These are phyloP conservation scores for Microcyclospora pomicola DNA, from an alignment of 2,329 filamentous ascomycete species.

Conservation along the genomic window DNA sequence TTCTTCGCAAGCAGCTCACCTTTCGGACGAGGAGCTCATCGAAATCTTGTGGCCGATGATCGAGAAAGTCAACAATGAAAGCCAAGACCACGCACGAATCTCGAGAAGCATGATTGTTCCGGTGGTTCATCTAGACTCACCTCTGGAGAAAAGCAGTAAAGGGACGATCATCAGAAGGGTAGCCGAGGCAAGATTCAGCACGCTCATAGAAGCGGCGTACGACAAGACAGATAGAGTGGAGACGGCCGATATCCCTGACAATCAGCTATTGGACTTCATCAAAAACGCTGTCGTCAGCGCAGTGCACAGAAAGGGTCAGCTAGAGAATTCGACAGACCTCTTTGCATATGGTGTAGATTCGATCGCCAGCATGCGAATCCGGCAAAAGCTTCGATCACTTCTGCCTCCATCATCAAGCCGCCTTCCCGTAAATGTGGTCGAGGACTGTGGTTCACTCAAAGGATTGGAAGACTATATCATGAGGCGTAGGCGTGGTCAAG, in stretches of 20 bases:
- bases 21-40: constrained; percentile 27
- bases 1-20: constrained; percentile 13
- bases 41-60: constrained; percentile 31
- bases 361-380: constrained; percentile 41
- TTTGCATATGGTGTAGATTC: constrained; percentile 49
- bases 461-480: constrained; percentile 27
- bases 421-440: constrained; percentile 45
- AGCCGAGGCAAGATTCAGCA: constrained; percentile 37
- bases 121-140: constrained; percentile 23
- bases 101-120: constrained; percentile 38
- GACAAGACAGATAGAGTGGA: constrained; percentile 10
- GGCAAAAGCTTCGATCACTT: constrained; percentile 25
- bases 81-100: constrained; percentile 39
- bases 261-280: constrained; percentile 22
- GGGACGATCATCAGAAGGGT: constrained; percentile 42
- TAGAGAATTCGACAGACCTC: constrained; percentile 34
- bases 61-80: constrained; percentile 34
- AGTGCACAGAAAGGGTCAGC: constrained; percentile 4
- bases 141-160: constrained; percentile 48
- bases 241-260: constrained; percentile 17
- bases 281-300: constrained; percentile 12
- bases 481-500: constrained; percentile 25
- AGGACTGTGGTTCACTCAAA: constrained; percentile 43
- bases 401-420: constrained; percentile 21
- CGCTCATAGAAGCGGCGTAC: constrained; percentile 37